Evolutionary conservation across 1,139 yeast genomes (phyloP), one percentile per base, ranked within the genome.

Genomic region (Suhomyces chickasaworum): DNA sequence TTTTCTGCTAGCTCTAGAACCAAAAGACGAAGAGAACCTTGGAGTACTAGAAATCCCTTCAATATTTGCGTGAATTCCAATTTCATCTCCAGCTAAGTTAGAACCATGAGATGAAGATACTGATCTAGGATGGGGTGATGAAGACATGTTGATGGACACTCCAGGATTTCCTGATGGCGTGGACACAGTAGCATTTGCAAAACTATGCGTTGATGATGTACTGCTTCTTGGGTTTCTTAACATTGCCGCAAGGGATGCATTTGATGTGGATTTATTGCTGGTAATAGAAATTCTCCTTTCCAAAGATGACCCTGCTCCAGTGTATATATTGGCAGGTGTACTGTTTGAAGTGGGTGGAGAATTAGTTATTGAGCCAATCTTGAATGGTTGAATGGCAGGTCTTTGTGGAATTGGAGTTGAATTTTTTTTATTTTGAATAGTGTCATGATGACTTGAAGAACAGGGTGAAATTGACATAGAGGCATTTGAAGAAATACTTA

Each of bases 281-380:
- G 79, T 74, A 41, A 75, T 71, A 16, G 76, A 70, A 10, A 75
- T 63, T 33, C 73, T 58, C 41, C 80, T 60, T 50, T 75, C 80
- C 48, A 72, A 60, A 3, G 75, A 66, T 2, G 68, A 59, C 7
- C 63, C 55, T 3, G 57, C 60, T 30, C 50, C 56, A 21, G 51
- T 45, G 27, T 42, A 41, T 23, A 25, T 13, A 32, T 40, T 46
- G 10, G 56, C 39, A 7, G 71, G 63, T 6, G 71, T 58, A 30
- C 56, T 53, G 10, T 61, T 53, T 5, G 56, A 53, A 9, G 47
- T 31, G 16, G 76, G 82, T 17, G 77, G 78, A 17, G 81, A 71
- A 45, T 69, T 73, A 20, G 82, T 77, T 15, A 82, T 74, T 0
- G 87, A 80, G 0, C 87, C 88, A 1, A 79, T 80, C 53, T 78